Percentiles rank a stretch among this genome's conserved stretches.
Evolutionary conservation across 495 filamentous ascomycete species (phyloP).

Genomic region (Lindgomyces ingoldianus): DNA sequence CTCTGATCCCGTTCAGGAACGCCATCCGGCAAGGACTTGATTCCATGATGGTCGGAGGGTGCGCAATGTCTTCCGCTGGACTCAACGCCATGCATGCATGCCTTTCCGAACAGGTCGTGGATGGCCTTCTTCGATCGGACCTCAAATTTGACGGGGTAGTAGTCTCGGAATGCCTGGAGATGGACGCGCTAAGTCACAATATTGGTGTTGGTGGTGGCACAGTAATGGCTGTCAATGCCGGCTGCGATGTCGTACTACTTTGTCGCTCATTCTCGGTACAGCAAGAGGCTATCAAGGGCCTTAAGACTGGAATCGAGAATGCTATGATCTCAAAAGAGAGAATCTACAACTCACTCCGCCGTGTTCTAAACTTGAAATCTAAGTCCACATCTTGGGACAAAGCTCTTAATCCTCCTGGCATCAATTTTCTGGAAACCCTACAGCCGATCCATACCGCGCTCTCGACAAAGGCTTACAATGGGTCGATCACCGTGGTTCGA

Average conservation of each 20-base stretch:
- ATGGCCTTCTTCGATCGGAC: conserved; percentile 77
- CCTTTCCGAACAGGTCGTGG: conserved; percentile 84
- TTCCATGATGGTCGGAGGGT: conserved; percentile 90
- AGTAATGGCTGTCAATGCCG: conserved; percentile 91
- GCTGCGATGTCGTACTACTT: conserved; percentile 81
- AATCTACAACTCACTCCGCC: conserved; percentile 69
- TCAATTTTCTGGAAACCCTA: conserved; percentile 69
- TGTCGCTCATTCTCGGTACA: conserved; percentile 84
- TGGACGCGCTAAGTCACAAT: conserved; percentile 87
- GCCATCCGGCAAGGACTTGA: conserved; percentile 80
- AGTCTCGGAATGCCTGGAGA: conserved; percentile 93
- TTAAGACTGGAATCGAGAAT: conserved; percentile 83
- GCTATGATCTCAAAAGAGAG: conserved; percentile 75
- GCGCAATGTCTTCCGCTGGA: conserved; percentile 80
- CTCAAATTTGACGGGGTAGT: conserved; percentile 85
- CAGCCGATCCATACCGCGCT: conserved; percentile 76
- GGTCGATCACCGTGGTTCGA: conserved; percentile 80
- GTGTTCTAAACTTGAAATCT: conserved; percentile 73
- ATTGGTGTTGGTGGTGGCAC: conserved; percentile 90
- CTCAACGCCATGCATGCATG: conserved; percentile 93
- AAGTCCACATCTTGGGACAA: conserved; percentile 81
- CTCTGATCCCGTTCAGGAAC: conserved; percentile 83
- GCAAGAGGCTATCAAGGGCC: conserved; percentile 79
- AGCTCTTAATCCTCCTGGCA: conserved; percentile 75
- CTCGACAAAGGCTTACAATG: conserved; percentile 79